Conservation (phyloP, 2,329 filamentous ascomycete genomes). For the Botryotinia narcissicola region DNA sequence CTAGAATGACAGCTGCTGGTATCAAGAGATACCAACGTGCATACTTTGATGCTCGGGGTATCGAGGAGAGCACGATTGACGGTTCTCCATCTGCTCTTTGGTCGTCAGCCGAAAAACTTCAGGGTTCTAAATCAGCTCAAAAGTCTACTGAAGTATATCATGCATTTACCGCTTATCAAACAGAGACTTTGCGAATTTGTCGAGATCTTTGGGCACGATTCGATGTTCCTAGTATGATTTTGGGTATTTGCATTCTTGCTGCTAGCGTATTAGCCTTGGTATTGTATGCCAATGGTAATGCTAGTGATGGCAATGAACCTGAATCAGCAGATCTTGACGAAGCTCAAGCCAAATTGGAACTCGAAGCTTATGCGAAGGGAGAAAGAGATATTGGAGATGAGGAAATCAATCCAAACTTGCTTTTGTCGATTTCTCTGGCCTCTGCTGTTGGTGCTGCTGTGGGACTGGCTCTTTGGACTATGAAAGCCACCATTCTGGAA, state of each 20-base stretch:
- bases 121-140: constrained; percentile 39
- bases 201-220: constrained; percentile 89
- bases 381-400: constrained; percentile 25
- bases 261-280: constrained; percentile 66
- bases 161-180: constrained; percentile 72
- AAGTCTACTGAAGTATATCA: constrained; percentile 47
- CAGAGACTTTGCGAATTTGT: constrained; percentile 74
- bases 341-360: constrained; percentile 57
- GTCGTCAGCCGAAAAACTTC: constrained; percentile 46
- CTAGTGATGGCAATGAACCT: constrained; percentile 53
- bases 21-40: constrained; percentile 85
- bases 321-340: constrained; percentile 59
- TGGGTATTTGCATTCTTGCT: constrained; percentile 71
- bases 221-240: constrained; percentile 79
- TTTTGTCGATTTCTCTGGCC: constrained; percentile 32
- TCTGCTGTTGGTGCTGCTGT: constrained; percentile 30
- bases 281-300: constrained; percentile 65
- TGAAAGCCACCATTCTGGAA: constrained; percentile 14
- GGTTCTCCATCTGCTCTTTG: constrained; percentile 57
- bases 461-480: constrained; percentile 29
- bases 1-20: constrained; percentile 75
- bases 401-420: constrained; percentile 30
- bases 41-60: constrained; percentile 71
- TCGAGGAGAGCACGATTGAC: constrained; percentile 58
- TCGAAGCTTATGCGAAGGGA: constrained; percentile 40